Evolutionary conservation across 495 filamentous ascomycete genomes (phyloP).

Genomic region (Talaromyces borbonicus): DNA sequence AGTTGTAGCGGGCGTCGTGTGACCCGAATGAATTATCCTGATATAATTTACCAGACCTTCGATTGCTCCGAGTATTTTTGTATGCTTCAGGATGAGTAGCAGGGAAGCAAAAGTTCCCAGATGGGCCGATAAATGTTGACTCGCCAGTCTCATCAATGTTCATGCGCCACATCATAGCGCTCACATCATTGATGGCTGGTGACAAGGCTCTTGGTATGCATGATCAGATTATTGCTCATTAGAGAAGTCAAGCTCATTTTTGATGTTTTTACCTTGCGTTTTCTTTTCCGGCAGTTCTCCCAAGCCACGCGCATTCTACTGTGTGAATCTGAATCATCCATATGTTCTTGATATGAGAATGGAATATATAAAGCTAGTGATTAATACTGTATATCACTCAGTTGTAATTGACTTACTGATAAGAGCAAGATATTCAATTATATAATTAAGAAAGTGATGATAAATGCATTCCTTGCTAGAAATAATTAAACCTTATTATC

Average conservation of each 20-base stretch:
- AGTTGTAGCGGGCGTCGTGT: background rate
- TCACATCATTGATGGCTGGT: background rate
- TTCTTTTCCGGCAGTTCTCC: background rate
- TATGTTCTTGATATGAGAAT: background rate
- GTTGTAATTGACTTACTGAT: background rate
- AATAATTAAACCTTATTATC: background rate
- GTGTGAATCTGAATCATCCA: background rate
- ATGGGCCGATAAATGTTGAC: background rate
- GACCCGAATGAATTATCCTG: background rate
- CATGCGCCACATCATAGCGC: constrained; percentile 1
- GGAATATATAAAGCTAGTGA: background rate
- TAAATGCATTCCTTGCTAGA: background rate
- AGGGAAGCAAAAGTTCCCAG: background rate
- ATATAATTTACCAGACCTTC: background rate
- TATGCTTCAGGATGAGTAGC: background rate
- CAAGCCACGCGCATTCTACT: background rate
- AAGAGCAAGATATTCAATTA: background rate
- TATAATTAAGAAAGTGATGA: background rate
- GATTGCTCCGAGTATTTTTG: background rate
- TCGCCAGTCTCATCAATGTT: constrained; percentile 1
- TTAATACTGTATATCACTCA: background rate
- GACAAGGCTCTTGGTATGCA: background rate
- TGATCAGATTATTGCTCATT: background rate
- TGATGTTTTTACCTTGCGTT: background rate
- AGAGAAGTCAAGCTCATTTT: background rate